Evolutionary conservation across 2,329 filamentous ascomycete species (phyloP), one percentile per base, ranked within the genome.

Genomic region (Aspergillus sp.): DNA sequence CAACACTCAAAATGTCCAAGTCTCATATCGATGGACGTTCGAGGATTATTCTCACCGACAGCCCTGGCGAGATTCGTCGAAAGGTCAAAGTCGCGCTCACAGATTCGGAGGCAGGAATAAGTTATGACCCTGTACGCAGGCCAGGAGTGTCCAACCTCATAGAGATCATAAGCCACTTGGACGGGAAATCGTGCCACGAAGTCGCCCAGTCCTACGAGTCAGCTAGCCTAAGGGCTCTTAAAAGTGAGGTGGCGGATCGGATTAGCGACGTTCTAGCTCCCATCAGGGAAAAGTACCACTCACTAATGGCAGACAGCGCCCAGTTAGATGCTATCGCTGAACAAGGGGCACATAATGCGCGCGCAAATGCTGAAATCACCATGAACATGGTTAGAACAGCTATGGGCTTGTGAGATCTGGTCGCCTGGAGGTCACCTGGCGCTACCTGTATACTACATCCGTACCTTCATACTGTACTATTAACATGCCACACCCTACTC

Each of bases 1-100:
- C 95, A 0, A 79, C 76, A 0, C 82, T 86, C 56, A 99, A 99
- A 75, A 99, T 99, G 95, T 97, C 93, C 59, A 99, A 99, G 78
- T 97, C 93, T 0, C 85, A 92, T 69, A 73, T 83, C 0, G 86
- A 91, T 67, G 82, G 85, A 3, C 85, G 85, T 54, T 96, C 92
- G 7, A 86, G 92, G 19, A 96, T 99, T 68, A 80, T 95, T 13
- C 87, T 99, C 63, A 96, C 90, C 2, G 91, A 97, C 69, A 77
- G 82, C 0, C 79, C 85, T 0, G 78, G 84, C 0, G 80, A 83
- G 3, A 93, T 98, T 64, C 77, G 79, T 22, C 77, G 78, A 51
- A 97, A 96, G 74, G 81, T 98, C 66, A 87, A 83, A 66, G 77
- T 80, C 7, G 92, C 95, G 7, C 74, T 92, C 34, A 98, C 95